phyloP scores from a whole-genome alignment of 73 alveolate species.

The Blepharisma japonicum region DNA sequence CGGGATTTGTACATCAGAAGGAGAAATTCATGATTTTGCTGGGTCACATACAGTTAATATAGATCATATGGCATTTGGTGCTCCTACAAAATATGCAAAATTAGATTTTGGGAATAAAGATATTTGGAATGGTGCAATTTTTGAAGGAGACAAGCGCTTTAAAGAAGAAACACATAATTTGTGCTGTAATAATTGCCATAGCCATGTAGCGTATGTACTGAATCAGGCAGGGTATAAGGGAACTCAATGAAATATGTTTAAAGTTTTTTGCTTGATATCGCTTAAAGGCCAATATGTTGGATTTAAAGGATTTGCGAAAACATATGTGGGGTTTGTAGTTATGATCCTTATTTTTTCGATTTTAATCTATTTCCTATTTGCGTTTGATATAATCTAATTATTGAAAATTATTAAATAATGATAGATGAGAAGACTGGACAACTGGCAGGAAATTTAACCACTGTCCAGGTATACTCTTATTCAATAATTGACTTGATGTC shows the following conservation, averaged over 20 bases:
- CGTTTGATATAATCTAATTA: too few relatives aligned
- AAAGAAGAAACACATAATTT: conserved; percentile 54
- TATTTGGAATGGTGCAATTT: conserved; percentile 58
- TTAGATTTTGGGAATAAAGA: conserved; percentile 45
- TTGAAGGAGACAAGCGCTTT: conserved; percentile 49
- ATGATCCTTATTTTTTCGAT: conserved; percentile 22
- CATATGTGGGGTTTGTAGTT: conserved; percentile 59
- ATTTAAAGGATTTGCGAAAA: conserved; percentile 51
- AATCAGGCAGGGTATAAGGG: conserved; percentile 64
- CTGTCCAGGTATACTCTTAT: too few relatives aligned
- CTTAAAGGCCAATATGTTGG: conserved; percentile 60
- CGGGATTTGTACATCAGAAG: conserved; percentile 85
- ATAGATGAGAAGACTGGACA: too few relatives aligned
- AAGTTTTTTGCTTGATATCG: conserved; percentile 71
- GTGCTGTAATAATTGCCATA: conserved; percentile 75
- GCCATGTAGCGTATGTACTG: conserved; percentile 69
- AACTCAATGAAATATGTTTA: conserved; percentile 67
- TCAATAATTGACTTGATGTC: too few relatives aligned
- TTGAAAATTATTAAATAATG: too few relatives aligned
- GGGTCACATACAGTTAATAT: conserved; percentile 86
- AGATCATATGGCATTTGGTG: conserved; percentile 94
- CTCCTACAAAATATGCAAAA: conserved; percentile 74
- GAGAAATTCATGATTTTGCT: conserved; percentile 91
- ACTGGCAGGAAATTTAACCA: too few relatives aligned
- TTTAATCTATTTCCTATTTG: neutral